These are phyloP conservation scores for Yamadazyma songkhlaensis DNA, from an alignment of 1,139 yeast genomes.

Conservation along the genomic window DNA sequence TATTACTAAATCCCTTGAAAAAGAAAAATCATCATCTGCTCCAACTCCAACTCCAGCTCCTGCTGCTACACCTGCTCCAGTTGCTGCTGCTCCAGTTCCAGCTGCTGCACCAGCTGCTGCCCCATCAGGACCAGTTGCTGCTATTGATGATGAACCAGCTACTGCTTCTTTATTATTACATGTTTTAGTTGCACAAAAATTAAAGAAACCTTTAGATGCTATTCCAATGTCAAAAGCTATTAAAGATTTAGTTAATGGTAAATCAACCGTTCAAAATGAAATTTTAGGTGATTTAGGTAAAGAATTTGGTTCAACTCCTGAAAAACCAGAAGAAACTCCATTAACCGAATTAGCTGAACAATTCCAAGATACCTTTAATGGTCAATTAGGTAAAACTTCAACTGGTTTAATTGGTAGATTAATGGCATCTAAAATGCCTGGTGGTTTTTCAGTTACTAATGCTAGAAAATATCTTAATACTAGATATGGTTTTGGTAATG, in stretches of 20 bases:
- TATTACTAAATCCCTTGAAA: constrained; percentile 13
- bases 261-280: constrained; percentile 97
- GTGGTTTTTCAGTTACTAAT: constrained; percentile 90
- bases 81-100: constrained; percentile 55
- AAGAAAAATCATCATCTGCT: constrained; percentile 22
- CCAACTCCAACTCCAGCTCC: constrained; percentile 35
- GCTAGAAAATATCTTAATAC: constrained; percentile 90
- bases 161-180: constrained; percentile 81
- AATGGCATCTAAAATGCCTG: constrained; percentile 97
- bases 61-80: constrained; percentile 45
- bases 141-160: constrained; percentile 86
- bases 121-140: constrained; percentile 73
- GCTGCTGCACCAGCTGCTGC: constrained; percentile 60
- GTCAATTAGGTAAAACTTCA: constrained; percentile 91
- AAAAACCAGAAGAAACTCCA: constrained; percentile 98
- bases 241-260: constrained; percentile 96
- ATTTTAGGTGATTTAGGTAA: constrained; percentile 97
- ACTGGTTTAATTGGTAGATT: constrained; percentile 84
- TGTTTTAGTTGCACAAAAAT: constrained; percentile 90
- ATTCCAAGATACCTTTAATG: constrained; percentile 87
- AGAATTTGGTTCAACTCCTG: constrained; percentile 97
- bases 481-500: constrained; percentile 87
- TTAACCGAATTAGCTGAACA: constrained; percentile 91
- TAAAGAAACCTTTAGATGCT: constrained; percentile 85
- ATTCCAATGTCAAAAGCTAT: constrained; percentile 89